Conservation (phyloP, 345 rosid genomes). For the Citrus maxima region DNA sequence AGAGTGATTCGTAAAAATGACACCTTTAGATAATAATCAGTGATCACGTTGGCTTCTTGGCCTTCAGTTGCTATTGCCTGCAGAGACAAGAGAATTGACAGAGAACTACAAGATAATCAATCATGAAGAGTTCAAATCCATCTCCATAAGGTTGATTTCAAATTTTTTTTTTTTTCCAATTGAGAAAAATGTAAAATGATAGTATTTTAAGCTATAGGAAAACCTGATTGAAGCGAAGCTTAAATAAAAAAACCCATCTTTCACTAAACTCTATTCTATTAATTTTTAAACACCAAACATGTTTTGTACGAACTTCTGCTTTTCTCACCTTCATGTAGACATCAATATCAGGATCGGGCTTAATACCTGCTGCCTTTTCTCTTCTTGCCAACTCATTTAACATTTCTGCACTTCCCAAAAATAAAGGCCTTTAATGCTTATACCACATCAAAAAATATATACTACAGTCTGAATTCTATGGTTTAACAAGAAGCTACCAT, state of each 20-base stretch:
- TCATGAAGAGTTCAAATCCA: background rate
- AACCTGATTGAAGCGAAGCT: background rate
- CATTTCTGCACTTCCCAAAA: background rate
- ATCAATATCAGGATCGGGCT: slow-evolving; percentile 77
- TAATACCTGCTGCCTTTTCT: slow-evolving; percentile 68
- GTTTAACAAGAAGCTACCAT: background rate
- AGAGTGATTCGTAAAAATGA: background rate
- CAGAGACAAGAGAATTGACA: background rate
- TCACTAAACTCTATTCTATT: too few species aligned
- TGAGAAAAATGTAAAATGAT: background rate
- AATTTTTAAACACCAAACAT: background rate
- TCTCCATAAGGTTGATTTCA: background rate
- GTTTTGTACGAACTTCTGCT: background rate
- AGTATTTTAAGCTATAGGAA: background rate
- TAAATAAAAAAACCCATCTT: too few species aligned
- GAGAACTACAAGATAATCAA: background rate
- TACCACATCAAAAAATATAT: background rate
- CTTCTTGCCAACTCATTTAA: slow-evolving; percentile 36
- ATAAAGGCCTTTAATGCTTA: background rate
- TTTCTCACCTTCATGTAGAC: slow-evolving; percentile 60
- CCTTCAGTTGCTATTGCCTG: slow-evolving; percentile 50
- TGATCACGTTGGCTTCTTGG: slow-evolving; percentile 41
- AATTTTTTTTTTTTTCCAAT: too few species aligned
- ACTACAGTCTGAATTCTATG: background rate
- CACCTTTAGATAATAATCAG: slow-evolving; percentile 24